Evolutionary conservation across 331 rosid genomes (phyloP).

Genomic region (Quercus lobata): DNA sequence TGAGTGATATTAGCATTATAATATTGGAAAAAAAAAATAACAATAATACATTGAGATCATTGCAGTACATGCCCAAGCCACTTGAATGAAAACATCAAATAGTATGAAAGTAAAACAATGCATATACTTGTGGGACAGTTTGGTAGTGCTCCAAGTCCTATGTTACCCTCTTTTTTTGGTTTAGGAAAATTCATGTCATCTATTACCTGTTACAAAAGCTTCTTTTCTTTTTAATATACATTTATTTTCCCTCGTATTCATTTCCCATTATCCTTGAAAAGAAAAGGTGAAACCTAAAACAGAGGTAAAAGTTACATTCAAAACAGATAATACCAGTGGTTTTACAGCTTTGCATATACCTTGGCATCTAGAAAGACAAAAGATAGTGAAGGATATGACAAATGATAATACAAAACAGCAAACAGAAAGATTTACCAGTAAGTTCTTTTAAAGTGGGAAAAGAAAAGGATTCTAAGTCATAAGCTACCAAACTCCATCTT

Average conservation of each 20-base stretch:
- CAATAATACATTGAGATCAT: neutral
- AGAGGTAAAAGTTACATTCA: neutral
- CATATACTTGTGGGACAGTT: neutral
- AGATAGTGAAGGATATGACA: no score
- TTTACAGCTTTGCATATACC: neutral
- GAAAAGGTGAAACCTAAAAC: neutral
- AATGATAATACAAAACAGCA: neutral
- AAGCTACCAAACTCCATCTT: neutral
- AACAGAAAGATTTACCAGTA: neutral
- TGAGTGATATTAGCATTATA: neutral
- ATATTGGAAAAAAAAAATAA: neutral
- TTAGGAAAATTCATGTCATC: neutral
- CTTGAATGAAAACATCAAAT: neutral
- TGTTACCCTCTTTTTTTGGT: no score
- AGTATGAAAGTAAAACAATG: neutral
- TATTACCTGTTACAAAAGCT: neutral
- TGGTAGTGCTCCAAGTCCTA: neutral
- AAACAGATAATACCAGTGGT: neutral
- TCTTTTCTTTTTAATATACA: neutral
- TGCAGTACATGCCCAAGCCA: neutral
- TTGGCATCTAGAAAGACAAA: neutral
- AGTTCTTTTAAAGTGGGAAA: neutral
- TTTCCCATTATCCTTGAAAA: neutral
- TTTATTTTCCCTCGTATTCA: neutral
- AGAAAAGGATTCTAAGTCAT: neutral